These are phyloP conservation scores for Linnemannia schmuckeri DNA, from an alignment of 192 early-diverging fungal genomes.

Conservation along the genomic window DNA sequence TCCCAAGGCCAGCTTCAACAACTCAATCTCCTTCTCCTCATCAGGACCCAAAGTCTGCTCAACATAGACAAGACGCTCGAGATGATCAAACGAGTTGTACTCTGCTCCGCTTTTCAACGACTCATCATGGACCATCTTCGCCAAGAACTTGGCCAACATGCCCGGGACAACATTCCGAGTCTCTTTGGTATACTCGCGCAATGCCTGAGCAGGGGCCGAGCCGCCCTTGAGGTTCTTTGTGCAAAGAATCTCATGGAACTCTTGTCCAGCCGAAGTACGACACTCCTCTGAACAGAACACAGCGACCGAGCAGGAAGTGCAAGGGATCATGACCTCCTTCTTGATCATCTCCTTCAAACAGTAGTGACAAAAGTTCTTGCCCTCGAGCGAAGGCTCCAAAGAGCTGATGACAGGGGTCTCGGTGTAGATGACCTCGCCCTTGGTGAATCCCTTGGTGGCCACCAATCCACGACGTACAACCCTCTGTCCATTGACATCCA, in stretches of 20 bases:
- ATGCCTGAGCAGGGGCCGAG: conserved; percentile 55
- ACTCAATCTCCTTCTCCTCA: conserved; percentile 68
- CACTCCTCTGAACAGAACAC: conserved; percentile 81
- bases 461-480: conserved; percentile 78
- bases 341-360: conserved; percentile 74
- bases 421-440: conserved; percentile 79
- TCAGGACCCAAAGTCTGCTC: conserved; percentile 65
- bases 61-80: conserved; percentile 85
- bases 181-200: conserved; percentile 56
- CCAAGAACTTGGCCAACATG: conserved; percentile 89
- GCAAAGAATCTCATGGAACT: conserved; percentile 72
- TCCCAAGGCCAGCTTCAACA: conserved; percentile 75
- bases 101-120: conserved; percentile 73
- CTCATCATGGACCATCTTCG: conserved; percentile 84
- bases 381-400: conserved; percentile 75
- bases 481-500: conserved; percentile 63
- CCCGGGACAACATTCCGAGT: conserved; percentile 69
- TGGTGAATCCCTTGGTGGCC: conserved; percentile 75
- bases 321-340: conserved; percentile 52
- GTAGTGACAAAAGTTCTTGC: conserved; percentile 76
- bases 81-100: conserved; percentile 86
- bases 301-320: conserved; percentile 70
- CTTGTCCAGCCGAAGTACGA: conserved; percentile 66
- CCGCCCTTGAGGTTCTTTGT: conserved; percentile 46
- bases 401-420: conserved; percentile 81